Base-by-base conservation (phyloP, 331 rosid genomes). In the Arachis monticola region DNA sequence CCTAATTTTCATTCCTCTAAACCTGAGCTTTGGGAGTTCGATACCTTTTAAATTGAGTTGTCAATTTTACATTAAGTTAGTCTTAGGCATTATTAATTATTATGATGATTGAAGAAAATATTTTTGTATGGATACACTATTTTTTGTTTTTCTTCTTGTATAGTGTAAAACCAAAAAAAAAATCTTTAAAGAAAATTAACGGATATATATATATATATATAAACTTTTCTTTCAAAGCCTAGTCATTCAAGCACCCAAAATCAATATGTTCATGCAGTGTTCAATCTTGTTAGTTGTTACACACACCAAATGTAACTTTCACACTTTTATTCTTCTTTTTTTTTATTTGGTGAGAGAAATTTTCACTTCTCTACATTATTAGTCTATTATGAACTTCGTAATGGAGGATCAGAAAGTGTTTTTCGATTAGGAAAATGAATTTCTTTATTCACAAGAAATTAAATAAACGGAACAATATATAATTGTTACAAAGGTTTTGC, bases 221-320 rank as follows among this genome's bases (percentile, higher is more conserved):
- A 35, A 7, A 60, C 65, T 60, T 32, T 32, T 11, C 42, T 60
- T 32, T 32, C 42, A 9, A 10, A 31, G 45, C 31, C 65, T 60
- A 60, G 65, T 32, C 65, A 60, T 10, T 60, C 14, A 31, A 31
- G 45, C 65, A 31, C 45, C 64, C 65, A 60, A 60, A 60, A 1
- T 10, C 65, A 9, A 38, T 38, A 38, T 9, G 44, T 32, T 60
- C 8, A 10, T 10, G 44, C 0, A 3, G 45, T 10, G 1, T 7
- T 30, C 41, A 38, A 38, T 38, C 1, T 60, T 60, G 14, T 38
- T 38, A 38, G 5, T 3, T 38, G 5, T 38, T 38, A 38, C 4
- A 60, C 12, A 60, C 44, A 31, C 6, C 14, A 9, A 31, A 60
- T 60, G 65, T 31, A 60, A 7, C 45, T 8, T 60, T 60, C 6